Base-by-base conservation (phyloP, 2,329 filamentous ascomycete genomes). In the Esteya vermicola region DNA sequence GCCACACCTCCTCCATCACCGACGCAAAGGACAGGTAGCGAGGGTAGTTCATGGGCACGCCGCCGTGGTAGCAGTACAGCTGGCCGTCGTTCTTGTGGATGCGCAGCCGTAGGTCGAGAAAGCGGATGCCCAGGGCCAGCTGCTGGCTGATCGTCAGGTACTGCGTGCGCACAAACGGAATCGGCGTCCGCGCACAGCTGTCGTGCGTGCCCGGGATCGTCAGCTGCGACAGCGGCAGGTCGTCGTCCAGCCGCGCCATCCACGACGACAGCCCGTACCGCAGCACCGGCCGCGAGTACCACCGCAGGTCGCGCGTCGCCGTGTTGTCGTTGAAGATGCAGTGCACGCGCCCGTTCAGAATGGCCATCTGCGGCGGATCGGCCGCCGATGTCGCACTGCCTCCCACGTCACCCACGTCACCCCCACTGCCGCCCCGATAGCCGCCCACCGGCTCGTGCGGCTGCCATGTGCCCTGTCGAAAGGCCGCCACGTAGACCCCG, bases 151-250 rank as follows among this genome's bases (percentile, higher is more conserved):
- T 66, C 23, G 68, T 65, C 16, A 80, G 72, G 28, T 75, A 70
- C 57, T 85, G 80, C 48, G 80, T 84, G 31, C 79, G 70, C n/a
- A 84, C 80, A 9, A 77, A 82, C 0, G 79, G 79, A 9, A 56
- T 50, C 34, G 47, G 50, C 42, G 50, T 52, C 35, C 53, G 45
- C 30, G 54, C 54, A 47, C 66, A 70, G 18, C 77, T 80, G 55
- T 85, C 84, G 60, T 85, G 80, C 0, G 80, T 84, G 41, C 80
- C 80, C 1, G 80, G 80, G 35, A 84, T 78, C 6, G 75, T 81
- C 21, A 85, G 62, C 1, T 69, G 66, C 6, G 75, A 78, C 6
- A 84, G 55, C 2, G 72, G 64, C 0, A 66, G 68, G 21, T 64
- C 60, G 48, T 79, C 71, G 9, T 65, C 61, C 18, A 84, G 57